Percentiles rank a stretch among this genome's conserved stretches.
These are phyloP conservation scores for Cladosporium phlei DNA, from an alignment of 2,329 filamentous ascomycete species.

Conservation along the genomic window DNA sequence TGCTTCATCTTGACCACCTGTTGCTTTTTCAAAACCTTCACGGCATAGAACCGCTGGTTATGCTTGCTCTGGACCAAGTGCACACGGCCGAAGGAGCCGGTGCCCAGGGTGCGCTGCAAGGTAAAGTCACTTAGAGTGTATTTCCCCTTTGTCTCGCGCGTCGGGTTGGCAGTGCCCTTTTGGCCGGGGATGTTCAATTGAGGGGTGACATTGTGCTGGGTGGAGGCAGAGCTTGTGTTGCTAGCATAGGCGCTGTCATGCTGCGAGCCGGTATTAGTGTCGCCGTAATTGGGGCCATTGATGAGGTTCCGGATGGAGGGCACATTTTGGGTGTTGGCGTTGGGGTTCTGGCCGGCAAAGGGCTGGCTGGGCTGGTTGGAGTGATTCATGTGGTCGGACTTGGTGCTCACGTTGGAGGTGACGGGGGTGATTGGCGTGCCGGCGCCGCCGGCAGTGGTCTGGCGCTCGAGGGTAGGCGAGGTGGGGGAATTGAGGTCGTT, in stretches of 20 bases:
- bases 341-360: slow-evolving; percentile 34
- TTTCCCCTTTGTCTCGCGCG: slow-evolving; percentile 86
- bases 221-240: slow-evolving; percentile 32
- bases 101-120: slow-evolving; percentile 86
- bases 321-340: slow-evolving; percentile 54
- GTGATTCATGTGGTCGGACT: slow-evolving; percentile 15
- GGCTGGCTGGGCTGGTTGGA: slow-evolving; percentile 25
- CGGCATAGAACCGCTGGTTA: slow-evolving; percentile 95
- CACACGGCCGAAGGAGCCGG: slow-evolving; percentile 92
- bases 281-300: slow-evolving; percentile 54
- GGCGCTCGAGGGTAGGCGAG: slow-evolving; percentile 51
- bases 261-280: slow-evolving; percentile 23
- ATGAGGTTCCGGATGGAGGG: slow-evolving; percentile 82
- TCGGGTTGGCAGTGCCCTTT: slow-evolving; percentile 30
- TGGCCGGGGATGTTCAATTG: slow-evolving; percentile 32
- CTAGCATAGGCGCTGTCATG: slow-evolving; percentile 33
- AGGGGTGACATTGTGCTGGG: slow-evolving; percentile 35
- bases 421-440: slow-evolving; percentile 42
- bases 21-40: slow-evolving; percentile 97
- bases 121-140: slow-evolving; percentile 90
- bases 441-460: slow-evolving; percentile 40
- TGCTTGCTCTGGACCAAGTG: slow-evolving; percentile 97
- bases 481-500: slow-evolving; percentile 61
- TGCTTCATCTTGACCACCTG: slow-evolving; percentile 99
- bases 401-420: slow-evolving; percentile 38